phyloP scores from a whole-genome alignment of 305 asterid species.

The Lippia alba region DNA sequence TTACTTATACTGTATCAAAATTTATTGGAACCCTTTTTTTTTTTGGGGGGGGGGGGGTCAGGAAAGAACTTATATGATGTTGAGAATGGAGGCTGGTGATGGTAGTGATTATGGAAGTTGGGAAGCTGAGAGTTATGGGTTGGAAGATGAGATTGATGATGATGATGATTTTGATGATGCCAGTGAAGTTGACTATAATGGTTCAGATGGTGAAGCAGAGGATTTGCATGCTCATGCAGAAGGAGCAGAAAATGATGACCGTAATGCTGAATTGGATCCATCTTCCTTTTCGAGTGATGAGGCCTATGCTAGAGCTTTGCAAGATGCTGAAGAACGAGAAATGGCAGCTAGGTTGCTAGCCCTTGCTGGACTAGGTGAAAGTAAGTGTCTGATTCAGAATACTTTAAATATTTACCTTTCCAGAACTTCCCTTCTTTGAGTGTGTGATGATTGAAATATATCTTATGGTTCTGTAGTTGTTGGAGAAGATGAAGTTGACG shows the following conservation, averaged over 20 bases:
- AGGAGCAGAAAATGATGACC: constrained; percentile 58
- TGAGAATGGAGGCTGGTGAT: constrained; percentile 68
- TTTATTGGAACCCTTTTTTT: neutral
- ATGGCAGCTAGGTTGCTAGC: constrained; percentile 91
- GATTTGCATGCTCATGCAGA: constrained; percentile 64
- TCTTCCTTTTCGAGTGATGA: constrained; percentile 88
- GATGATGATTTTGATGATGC: constrained; percentile 68
- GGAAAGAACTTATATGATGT: constrained; percentile 99
- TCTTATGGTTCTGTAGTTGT: constrained; percentile 51
- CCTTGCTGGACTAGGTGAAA: constrained; percentile 75
- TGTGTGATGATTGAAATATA: constrained; percentile 27
- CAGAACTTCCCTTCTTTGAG: neutral
- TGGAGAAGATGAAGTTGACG: constrained; percentile 43
- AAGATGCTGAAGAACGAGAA: constrained; percentile 89
- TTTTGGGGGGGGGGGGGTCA: too few relatives aligned
- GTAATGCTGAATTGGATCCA: constrained; percentile 73
- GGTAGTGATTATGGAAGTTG: constrained; percentile 81
- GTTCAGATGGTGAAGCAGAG: constrained; percentile 54
- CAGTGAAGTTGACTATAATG: constrained; percentile 71
- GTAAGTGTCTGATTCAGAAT: constrained; percentile 42
- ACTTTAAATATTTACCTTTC: constrained; percentile 17
- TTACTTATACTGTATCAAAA: neutral
- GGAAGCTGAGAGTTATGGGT: constrained; percentile 66
- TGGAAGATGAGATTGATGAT: constrained; percentile 54
- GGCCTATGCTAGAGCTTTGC: constrained; percentile 96